These are phyloP conservation scores for Boletales sp. DNA, from an alignment of 768 basidiomycete species.

Conservation along the genomic window DNA sequence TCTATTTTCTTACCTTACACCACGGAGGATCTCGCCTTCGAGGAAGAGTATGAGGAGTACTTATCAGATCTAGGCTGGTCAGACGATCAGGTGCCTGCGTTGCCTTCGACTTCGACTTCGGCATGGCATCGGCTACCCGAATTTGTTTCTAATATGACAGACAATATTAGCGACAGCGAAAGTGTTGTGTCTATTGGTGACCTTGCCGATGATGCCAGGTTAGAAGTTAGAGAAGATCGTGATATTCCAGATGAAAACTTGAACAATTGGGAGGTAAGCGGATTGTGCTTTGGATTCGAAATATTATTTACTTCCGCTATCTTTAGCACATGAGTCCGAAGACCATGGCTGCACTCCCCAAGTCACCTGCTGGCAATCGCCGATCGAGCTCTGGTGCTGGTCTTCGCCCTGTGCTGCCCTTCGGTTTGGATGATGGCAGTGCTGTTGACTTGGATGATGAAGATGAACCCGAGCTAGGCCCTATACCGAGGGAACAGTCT, in stretches of 20 bases:
- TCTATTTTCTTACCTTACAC: conserved; percentile 87
- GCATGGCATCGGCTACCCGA: conserved; percentile 86
- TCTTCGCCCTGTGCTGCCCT: conserved; percentile 77
- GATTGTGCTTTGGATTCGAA: too few relatives aligned
- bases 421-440: conserved; percentile 72
- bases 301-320: neutral
- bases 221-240: conserved; percentile 62
- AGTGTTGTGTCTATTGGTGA: conserved; percentile 90
- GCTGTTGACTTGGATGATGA: conserved; percentile 71
- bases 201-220: conserved; percentile 71
- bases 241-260: conserved; percentile 73
- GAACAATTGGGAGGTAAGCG: conserved; percentile 92
- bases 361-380: conserved; percentile 80
- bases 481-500: conserved; percentile 69
- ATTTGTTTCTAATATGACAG: conserved; percentile 75
- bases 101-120: conserved; percentile 35
- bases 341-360: conserved; percentile 89
- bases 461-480: conserved; percentile 70
- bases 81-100: conserved; percentile 47
- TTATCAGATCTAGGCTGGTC: conserved; percentile 82
- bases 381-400: conserved; percentile 82
- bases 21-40: conserved; percentile 90
- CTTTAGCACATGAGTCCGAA: conserved; percentile 91
- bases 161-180: conserved; percentile 91
- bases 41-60: conserved; percentile 96